phyloP scores from a whole-genome alignment of 2,329 filamentous ascomycete species.

The Penicillium sp. region DNA sequence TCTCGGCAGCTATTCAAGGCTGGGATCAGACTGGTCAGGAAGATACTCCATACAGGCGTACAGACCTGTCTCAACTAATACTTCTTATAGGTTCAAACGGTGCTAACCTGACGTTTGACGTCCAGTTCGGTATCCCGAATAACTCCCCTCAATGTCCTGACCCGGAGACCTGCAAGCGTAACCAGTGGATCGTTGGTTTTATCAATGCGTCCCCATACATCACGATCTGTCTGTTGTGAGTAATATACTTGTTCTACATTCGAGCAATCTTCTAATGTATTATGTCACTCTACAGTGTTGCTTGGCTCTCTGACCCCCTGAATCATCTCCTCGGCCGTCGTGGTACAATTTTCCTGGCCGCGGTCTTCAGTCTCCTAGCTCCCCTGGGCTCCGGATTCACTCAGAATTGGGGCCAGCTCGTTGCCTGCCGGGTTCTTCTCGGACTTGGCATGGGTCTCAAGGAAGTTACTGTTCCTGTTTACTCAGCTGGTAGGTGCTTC shows the following conservation, averaged over 20 bases:
- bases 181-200: constrained; percentile 59
- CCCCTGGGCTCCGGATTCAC: constrained; percentile 16
- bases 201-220: constrained; percentile 57
- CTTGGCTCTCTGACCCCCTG: constrained; percentile 19
- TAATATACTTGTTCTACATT: neutral
- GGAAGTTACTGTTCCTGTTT: constrained; percentile 51
- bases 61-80: neutral
- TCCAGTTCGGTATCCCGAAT: constrained; percentile 20
- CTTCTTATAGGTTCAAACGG: constrained; percentile 16
- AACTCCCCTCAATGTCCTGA: constrained; percentile 14
- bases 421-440: constrained; percentile 21
- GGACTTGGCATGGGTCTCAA: constrained; percentile 40
- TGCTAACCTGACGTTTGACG: constrained; percentile 21
- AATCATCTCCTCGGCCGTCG: constrained; percentile 17
- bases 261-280: neutral
- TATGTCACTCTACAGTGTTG: constrained; percentile 1
- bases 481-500: constrained; percentile 37
- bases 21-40: constrained; percentile 46
- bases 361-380: constrained; percentile 16
- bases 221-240: constrained; percentile 48
- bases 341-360: constrained; percentile 17
- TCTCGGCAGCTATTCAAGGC: constrained; percentile 51
- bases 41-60: neutral
- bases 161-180: constrained; percentile 31
- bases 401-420: constrained; percentile 16